Conservation (phyloP, 768 basidiomycete genomes). For the Termitomyces sp. region DNA sequence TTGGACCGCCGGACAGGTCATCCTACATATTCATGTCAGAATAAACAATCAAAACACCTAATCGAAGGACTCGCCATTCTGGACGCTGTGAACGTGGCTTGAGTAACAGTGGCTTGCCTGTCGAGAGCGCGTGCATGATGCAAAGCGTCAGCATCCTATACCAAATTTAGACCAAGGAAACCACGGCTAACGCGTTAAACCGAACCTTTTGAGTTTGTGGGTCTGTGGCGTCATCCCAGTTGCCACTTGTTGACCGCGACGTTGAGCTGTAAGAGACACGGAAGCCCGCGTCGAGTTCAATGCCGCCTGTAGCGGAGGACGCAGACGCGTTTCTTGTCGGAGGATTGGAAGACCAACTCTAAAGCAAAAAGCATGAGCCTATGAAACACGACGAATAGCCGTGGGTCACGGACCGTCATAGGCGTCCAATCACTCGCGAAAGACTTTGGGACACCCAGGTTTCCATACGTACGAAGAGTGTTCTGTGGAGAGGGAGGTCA, state of each 20-base stretch:
- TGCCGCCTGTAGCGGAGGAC: conserved; percentile 55
- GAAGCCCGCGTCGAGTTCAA: conserved; percentile 48
- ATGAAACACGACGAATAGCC: neutral
- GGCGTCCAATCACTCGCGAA: conserved; percentile 11
- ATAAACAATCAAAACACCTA: conserved; percentile 6
- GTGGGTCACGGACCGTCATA: conserved; percentile 36
- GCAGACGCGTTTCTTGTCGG: conserved; percentile 59
- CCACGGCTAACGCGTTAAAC: conserved; percentile 37
- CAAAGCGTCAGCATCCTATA: conserved; percentile 44
- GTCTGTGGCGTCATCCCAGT: conserved; percentile 58
- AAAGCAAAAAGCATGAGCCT: conserved; percentile 18
- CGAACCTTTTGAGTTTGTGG: conserved; percentile 52
- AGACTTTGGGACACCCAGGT: conserved; percentile 44
- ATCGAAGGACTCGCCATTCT: conserved; percentile 37
- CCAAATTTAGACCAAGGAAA: conserved; percentile 12
- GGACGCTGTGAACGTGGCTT: conserved; percentile 36
- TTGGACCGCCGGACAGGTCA: conserved; percentile 42
- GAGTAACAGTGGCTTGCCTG: conserved; percentile 40
- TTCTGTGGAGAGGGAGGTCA: conserved; percentile 31
- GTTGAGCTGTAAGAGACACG: conserved; percentile 37
- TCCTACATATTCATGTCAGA: conserved; percentile 35
- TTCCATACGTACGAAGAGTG: conserved; percentile 35
- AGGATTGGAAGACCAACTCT: conserved; percentile 58
- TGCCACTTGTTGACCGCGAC: conserved; percentile 50
- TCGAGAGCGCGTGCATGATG: conserved; percentile 41